Evolutionary conservation across 164 flowering plant species (phyloP).

Genomic region (grape (Vitis vinifera)): ASM3070453v1 NC_081816.1:4102501-4103000

Average conservation of each 20-base stretch:
- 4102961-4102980: not conserved
- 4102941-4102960: no score
- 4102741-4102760: not conserved
- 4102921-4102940: not conserved
- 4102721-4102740: not conserved
- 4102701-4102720: slow-evolving; percentile 27
- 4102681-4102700: slow-evolving; percentile 74
- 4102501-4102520: slow-evolving; percentile 67
- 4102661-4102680: slow-evolving; percentile 92
- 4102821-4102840: slow-evolving; percentile 87
- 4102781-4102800: slow-evolving; percentile 29
- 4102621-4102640: slow-evolving; percentile 25
- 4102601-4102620: no score
- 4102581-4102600: no score
- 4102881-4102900: slow-evolving; percentile 80
- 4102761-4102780: no score
- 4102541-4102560: slow-evolving; percentile 66
- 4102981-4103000: slow-evolving; percentile 51
- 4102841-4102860: slow-evolving; percentile 94
- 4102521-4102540: slow-evolving; percentile 86
- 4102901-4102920: not conserved
- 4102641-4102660: slow-evolving; percentile 78
- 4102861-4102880: slow-evolving; percentile 78
- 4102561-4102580: no score
- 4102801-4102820: slow-evolving; percentile 94